Percentiles rank a stretch among this genome's conserved stretches.
Conservation (phyloP, 768 basidiomycete genomes). For the Naganishia onofrii region DNA sequence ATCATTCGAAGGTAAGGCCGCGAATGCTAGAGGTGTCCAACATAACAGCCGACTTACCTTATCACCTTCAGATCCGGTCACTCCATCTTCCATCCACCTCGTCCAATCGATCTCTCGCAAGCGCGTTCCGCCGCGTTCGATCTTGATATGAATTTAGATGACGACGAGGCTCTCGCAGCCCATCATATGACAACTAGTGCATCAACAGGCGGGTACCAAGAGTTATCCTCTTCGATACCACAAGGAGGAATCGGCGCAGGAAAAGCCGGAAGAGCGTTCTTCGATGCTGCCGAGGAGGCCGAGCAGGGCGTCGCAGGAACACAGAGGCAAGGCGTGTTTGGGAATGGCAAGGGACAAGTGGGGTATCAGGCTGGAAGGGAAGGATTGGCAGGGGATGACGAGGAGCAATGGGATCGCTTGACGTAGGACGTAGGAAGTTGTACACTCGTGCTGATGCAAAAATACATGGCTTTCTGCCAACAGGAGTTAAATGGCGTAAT, state of each 20-base stretch:
- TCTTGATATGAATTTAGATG: slow-evolving; percentile 54
- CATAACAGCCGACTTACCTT: background rate
- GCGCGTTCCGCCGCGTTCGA: slow-evolving; percentile 51
- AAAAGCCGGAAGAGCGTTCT: slow-evolving; percentile 21
- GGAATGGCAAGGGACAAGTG: slow-evolving; percentile 30
- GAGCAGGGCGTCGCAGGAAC: slow-evolving; percentile 30
- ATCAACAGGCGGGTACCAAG: slow-evolving; percentile 11
- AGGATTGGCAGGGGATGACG: slow-evolving; percentile 40
- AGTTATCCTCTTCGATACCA: background rate
- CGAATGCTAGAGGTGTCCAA: background rate
- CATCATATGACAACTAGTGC: slow-evolving; percentile 33
- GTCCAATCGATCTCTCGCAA: slow-evolving; percentile 54
- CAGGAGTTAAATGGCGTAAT: too few relatives aligned
- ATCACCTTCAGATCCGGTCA: slow-evolving; percentile 52
- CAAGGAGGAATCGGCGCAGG: slow-evolving; percentile 9
- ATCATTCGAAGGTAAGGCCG: slow-evolving; percentile 82
- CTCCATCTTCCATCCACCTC: slow-evolving; percentile 52
- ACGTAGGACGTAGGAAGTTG: slow-evolving; percentile 30
- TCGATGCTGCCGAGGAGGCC: slow-evolving; percentile 26
- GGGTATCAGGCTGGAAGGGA: slow-evolving; percentile 42
- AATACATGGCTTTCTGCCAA: too few relatives aligned
- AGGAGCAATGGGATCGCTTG: slow-evolving; percentile 50
- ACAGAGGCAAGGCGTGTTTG: slow-evolving; percentile 35
- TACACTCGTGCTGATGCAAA: background rate
- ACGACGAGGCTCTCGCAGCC: slow-evolving; percentile 53